Base-by-base conservation (phyloP, 805 yeast genomes). In the Nakazawaea laoshanensis region DNA sequence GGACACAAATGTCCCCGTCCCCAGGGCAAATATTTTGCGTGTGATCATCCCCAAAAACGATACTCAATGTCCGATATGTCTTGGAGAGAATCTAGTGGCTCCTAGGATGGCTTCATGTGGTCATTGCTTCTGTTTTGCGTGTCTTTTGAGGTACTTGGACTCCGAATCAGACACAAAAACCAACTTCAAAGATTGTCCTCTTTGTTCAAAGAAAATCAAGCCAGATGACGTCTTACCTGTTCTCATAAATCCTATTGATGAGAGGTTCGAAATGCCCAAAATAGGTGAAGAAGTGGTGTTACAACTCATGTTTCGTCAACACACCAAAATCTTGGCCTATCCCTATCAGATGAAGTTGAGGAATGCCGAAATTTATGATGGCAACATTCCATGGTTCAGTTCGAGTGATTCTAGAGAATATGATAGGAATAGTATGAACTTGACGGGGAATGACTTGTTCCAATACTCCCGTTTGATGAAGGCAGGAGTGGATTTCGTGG, bases 31-130 rank as follows among this genome's bases (percentile, higher is more conserved):
- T 24, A 74, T 92, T 4, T 53, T 79, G 20, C 63, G 95, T 30
- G 85, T 89, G 5, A 51, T 86, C n/a, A 78, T 75, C 1, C 80
- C 89, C 10, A 72, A 68, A 39, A 79, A 79, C 43, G 67, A 63
- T 38, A 52, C 65, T 16, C 76, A 77, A 24, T 92, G 99, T 50
- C 97, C 98, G 0, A 89, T 92, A 18, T 92, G 99, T 52, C 61
- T 92, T 10, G 68, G 78, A 20, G 94, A 85, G 32, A 77, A 76
- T 10, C 83, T 92, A 10, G 71, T 82, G 12, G 96, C 96, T 0
- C 96, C 98, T 2, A 63, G 97, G 35, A 94, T 92, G 97, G 77
- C 86, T 19, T 69, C 77, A 9, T 92, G 99, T 59, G 98, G 99
- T 4, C 99, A 92, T 50, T 68, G 87, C 11, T 74, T 92, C 48